phyloP scores from a whole-genome alignment of 371 early-diverging fungal genomes.

The Blakeslea trispora region DNA sequence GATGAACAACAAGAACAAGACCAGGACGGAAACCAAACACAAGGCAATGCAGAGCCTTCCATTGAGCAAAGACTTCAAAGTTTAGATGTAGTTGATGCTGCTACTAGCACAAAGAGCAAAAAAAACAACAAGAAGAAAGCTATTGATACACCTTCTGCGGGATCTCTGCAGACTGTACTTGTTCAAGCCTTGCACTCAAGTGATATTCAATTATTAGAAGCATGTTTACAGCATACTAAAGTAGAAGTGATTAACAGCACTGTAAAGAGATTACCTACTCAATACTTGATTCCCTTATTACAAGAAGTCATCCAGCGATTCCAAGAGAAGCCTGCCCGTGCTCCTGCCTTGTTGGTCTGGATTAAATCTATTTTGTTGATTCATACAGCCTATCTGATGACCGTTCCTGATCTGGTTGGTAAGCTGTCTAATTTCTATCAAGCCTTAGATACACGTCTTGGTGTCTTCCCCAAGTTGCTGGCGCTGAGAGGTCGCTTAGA shows the following conservation, averaged over 20 bases:
- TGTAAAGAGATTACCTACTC: constrained; percentile 67
- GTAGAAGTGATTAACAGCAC: constrained; percentile 69
- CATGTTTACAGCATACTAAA: constrained; percentile 63
- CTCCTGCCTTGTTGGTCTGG: constrained; percentile 69
- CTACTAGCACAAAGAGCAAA: constrained; percentile 9
- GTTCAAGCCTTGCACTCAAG: constrained; percentile 78
- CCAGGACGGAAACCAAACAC: constrained; percentile 16
- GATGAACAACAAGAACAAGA: neutral
- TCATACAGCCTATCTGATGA: constrained; percentile 76
- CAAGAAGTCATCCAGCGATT: constrained; percentile 64
- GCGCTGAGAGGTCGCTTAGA: constrained; percentile 79
- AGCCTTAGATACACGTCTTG: constrained; percentile 65
- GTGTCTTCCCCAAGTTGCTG: constrained; percentile 63
- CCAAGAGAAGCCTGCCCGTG: constrained; percentile 72
- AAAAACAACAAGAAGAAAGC: constrained; percentile 28
- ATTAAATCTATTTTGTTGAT: constrained; percentile 68
- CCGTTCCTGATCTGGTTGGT: constrained; percentile 65
- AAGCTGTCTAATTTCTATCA: constrained; percentile 73
- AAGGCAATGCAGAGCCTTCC: constrained; percentile 27
- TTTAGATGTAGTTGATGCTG: constrained; percentile 33
- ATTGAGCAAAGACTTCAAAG: constrained; percentile 41
- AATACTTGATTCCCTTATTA: constrained; percentile 75
- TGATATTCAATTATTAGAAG: constrained; percentile 68
- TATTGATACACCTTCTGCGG: constrained; percentile 41
- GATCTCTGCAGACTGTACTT: constrained; percentile 72